A percentile compares a stretch with the other conserved stretches of the same genome.
Evolutionary conservation across 352 stramenopile genomes (phyloP).

Genomic region (Phytophthora sp.): DNA sequence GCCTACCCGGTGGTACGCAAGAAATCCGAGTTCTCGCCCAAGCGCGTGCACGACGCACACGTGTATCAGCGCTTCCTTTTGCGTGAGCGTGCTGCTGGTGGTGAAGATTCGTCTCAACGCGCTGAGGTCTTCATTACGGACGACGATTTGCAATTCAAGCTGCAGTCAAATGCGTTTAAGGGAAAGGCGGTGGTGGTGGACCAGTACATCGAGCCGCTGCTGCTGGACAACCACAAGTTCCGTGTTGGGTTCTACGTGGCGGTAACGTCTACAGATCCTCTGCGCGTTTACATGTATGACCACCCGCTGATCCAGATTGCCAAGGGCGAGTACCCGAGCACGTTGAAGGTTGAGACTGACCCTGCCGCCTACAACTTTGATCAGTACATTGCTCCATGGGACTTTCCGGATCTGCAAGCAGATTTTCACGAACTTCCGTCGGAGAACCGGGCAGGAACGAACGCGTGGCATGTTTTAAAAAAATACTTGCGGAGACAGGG

Average conservation of each 20-base stretch:
- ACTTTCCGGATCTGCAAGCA: conserved; percentile 66
- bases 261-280: conserved; percentile 82
- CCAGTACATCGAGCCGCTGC: conserved; percentile 83
- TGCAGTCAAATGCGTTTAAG: conserved; percentile 53
- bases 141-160: conserved; percentile 52
- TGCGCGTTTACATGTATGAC: conserved; percentile 86
- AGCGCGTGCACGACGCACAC: conserved; percentile 51
- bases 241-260: conserved; percentile 88
- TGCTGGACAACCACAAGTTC: conserved; percentile 90
- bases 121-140: conserved; percentile 51
- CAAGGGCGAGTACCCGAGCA: conserved; percentile 63
- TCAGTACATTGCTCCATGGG: conserved; percentile 73
- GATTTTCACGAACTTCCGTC: conserved; percentile 75
- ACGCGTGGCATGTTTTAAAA: conserved; percentile 74
- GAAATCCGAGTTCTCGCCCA: conserved; percentile 59
- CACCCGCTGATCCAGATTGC: conserved; percentile 79
- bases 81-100: conserved; percentile 42
- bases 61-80: conserved; percentile 75
- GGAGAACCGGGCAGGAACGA: conserved; percentile 52
- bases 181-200: conserved; percentile 66
- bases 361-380: conserved; percentile 67
- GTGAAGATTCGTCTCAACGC: conserved; percentile 36
- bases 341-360: conserved; percentile 48
- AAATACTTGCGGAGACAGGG: conserved; percentile 61
- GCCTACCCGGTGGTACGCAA: conserved; percentile 56